phyloP scores from a whole-genome alignment of 2,329 filamentous ascomycete genomes.

The Cladosporium cucumerinum region DNA sequence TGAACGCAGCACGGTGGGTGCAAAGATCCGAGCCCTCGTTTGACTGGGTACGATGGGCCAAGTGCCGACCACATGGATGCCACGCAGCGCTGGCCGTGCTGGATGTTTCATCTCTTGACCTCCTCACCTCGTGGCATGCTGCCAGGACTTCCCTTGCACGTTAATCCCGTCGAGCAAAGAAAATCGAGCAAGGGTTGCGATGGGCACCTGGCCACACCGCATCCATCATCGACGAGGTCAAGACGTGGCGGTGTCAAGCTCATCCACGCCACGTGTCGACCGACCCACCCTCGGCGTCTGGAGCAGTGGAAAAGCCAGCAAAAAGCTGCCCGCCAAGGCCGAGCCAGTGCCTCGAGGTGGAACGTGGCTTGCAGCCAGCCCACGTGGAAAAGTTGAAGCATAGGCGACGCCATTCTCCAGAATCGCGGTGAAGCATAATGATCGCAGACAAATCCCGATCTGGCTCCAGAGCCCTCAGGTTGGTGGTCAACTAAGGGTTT shows the following conservation, averaged over 20 bases:
- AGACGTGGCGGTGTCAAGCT: constrained; percentile 9
- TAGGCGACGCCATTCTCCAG: constrained; percentile 1
- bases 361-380: constrained; percentile 3
- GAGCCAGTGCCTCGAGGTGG: background rate
- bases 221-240: background rate
- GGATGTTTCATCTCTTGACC: background rate
- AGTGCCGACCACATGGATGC: constrained; percentile 6
- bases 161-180: background rate
- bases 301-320: constrained; percentile 4
- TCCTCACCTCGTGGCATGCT: background rate
- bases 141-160: background rate
- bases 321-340: background rate
- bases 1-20: background rate
- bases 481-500: background rate
- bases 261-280: background rate
- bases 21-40: background rate
- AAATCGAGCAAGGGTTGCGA: background rate
- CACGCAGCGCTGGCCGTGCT: background rate
- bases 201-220: background rate
- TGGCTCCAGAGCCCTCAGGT: background rate
- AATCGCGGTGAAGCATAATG: background rate
- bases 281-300: background rate
- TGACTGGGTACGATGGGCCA: background rate
- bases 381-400: constrained; percentile 1
- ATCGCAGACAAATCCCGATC: constrained; percentile 2